Evolutionary conservation across 768 basidiomycete genomes (phyloP).

Genomic region (Phallus indusiatus): DNA sequence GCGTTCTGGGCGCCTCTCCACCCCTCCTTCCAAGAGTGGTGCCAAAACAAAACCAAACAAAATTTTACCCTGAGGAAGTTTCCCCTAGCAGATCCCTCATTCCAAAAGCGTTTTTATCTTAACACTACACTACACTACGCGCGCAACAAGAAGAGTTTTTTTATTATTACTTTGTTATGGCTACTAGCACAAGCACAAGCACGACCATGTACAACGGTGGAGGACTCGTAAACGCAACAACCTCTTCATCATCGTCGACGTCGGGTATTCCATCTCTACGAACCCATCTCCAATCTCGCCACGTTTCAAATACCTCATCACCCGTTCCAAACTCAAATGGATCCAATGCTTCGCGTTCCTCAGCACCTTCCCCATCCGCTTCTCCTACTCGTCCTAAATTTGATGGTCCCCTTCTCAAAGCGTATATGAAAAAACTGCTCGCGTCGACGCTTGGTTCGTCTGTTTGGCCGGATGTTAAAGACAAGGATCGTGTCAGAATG

Average conservation of each 20-base stretch:
- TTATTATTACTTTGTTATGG: too few relatives aligned
- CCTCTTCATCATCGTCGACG: background rate
- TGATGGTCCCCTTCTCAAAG: slow-evolving; percentile 61
- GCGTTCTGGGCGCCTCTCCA: too few relatives aligned
- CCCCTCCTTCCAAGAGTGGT: too few relatives aligned
- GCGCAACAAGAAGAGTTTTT: too few relatives aligned
- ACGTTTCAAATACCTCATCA: background rate
- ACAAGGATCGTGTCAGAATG: slow-evolving; percentile 56
- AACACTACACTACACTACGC: too few relatives aligned
- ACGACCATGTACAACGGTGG: background rate
- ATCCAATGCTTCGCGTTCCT: slow-evolving; percentile 47
- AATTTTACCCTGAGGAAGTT: too few relatives aligned
- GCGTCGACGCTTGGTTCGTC: slow-evolving; percentile 55
- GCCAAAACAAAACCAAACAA: too few relatives aligned
- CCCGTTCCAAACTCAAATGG: slow-evolving; percentile 15
- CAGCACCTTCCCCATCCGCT: slow-evolving; percentile 39
- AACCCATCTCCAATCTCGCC: background rate
- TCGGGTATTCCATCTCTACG: background rate
- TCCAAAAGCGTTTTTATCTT: too few relatives aligned
- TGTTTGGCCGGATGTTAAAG: slow-evolving; percentile 59
- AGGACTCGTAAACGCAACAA: background rate
- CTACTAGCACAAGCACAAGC: background rate
- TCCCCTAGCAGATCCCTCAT: too few relatives aligned
- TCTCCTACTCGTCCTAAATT: slow-evolving; percentile 38
- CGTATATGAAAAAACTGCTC: slow-evolving; percentile 77